Conservation (phyloP, 768 basidiomycete genomes). For the Pleurotus djamor region DNA sequence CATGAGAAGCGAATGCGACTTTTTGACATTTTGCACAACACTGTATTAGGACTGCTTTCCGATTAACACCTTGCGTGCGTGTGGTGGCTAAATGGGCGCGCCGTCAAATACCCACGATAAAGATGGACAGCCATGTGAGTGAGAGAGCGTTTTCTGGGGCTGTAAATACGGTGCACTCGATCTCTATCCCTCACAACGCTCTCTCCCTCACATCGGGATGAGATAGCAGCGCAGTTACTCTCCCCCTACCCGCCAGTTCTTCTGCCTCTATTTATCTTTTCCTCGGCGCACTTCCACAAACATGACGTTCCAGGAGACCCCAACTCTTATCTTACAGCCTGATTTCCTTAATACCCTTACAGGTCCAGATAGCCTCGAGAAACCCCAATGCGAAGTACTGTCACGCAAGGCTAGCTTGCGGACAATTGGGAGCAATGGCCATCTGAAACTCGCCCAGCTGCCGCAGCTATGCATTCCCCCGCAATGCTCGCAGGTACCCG, state of each 20-base stretch:
- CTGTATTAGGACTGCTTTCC: too few species aligned
- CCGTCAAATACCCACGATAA: neutral
- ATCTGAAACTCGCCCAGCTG: neutral
- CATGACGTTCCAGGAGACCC: neutral
- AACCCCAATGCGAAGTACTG: neutral
- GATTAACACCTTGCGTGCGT: too few species aligned
- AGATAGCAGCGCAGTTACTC: neutral
- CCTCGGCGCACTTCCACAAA: neutral
- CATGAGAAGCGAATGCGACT: too few species aligned
- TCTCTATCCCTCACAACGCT: neutral
- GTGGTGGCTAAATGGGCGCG: neutral
- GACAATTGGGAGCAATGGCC: neutral
- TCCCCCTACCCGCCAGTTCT: neutral
- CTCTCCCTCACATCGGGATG: neutral
- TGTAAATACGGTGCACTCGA: neutral
- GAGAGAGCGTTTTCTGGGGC: neutral
- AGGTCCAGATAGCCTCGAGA: neutral
- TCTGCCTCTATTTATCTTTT: neutral
- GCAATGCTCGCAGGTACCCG: neutral
- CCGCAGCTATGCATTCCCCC: conserved; percentile 6
- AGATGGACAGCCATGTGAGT: neutral
- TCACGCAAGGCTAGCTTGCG: neutral
- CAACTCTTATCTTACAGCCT: neutral
- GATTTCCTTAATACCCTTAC: neutral
- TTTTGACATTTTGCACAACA: too few species aligned